Base-by-base conservation (phyloP, 2,329 filamentous ascomycete species). In the Chaetomium sp. region DNA sequence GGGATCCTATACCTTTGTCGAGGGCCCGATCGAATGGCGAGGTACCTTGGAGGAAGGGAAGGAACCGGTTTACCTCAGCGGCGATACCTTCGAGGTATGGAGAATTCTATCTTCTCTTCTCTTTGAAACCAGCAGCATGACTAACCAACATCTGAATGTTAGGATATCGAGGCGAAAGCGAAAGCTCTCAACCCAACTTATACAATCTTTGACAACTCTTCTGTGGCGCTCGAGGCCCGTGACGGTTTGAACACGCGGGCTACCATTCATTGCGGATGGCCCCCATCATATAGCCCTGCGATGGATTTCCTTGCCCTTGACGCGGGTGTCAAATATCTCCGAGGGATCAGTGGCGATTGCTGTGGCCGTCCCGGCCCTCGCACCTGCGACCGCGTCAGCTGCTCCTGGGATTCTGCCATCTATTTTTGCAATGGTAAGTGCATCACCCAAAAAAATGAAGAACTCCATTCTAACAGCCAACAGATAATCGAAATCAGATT, bases 81-180 rank as follows among this genome's bases (percentile, higher is more conserved):
- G 45, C 45, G 45, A 4, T 49, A 49, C 45, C n/a, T 49, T 49
- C n/a, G 45, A 49, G 45, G 45, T 49, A 25, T 25, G n/a, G 13
- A n/a, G 5, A 6, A n/a, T 9, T 49, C 45, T 19, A 49, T 49
- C n/a, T 23, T 47, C 42, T 47, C 42, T 47, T 47, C 42, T 23
- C n/a, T 21, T 10, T 47, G 42, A 47, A 47, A 47, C 42, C 9
- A 7, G 4, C 2, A n/a, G 4, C n/a, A 7, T 4, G 19, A 47
- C 42, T 47, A 21, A 49, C 45, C 45, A 49, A 49, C 45, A 25
- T 49, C 45, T 49, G 45, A 49, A 49, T 49, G 45, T 49, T 49
- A 49, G 45, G 45, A 49, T 8, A 49, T 49, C n/a, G 45, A 49
- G 45, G 45, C 45, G n/a, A 49, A 49, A 23, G 45, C 45, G 45